These are phyloP conservation scores for Handroanthus guayacan DNA, from an alignment of 257 asterid species.

Conservation along the genomic window DNA sequence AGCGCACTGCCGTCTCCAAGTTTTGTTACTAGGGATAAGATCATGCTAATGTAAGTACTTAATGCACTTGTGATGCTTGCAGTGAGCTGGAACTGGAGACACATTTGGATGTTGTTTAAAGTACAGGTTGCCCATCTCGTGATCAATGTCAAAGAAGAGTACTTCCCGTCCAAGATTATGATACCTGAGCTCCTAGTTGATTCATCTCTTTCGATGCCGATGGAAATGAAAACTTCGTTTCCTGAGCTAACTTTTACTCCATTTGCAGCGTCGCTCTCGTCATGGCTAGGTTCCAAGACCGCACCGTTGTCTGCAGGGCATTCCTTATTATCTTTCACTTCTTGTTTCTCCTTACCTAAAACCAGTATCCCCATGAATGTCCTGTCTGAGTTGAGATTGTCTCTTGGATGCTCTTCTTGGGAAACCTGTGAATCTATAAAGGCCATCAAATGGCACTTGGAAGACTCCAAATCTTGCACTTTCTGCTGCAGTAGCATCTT, in stretches of 20 bases:
- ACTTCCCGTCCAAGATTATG: too few relatives aligned
- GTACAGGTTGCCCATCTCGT: background rate
- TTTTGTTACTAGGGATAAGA: background rate
- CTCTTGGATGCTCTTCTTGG: background rate
- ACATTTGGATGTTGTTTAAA: background rate
- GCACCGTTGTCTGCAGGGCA: background rate
- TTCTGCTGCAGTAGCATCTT: background rate
- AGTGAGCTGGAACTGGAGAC: background rate
- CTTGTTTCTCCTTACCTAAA: background rate
- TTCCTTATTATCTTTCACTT: background rate
- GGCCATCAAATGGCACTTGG: background rate
- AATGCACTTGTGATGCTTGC: background rate
- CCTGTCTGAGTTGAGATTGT: background rate
- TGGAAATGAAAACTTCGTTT: background rate
- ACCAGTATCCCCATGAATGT: background rate
- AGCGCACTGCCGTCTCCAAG: background rate
- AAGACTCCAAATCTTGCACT: background rate
- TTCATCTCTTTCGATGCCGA: conserved; percentile 3
- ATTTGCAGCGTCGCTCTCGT: too few relatives aligned
- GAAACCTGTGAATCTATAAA: background rate
- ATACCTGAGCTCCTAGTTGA: background rate
- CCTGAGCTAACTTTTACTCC: background rate
- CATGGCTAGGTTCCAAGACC: background rate
- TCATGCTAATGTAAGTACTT: background rate
- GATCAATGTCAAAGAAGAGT: too few relatives aligned